Conservation (phyloP, 140 eudicot species). For the Oenanthe javanica region DNA sequence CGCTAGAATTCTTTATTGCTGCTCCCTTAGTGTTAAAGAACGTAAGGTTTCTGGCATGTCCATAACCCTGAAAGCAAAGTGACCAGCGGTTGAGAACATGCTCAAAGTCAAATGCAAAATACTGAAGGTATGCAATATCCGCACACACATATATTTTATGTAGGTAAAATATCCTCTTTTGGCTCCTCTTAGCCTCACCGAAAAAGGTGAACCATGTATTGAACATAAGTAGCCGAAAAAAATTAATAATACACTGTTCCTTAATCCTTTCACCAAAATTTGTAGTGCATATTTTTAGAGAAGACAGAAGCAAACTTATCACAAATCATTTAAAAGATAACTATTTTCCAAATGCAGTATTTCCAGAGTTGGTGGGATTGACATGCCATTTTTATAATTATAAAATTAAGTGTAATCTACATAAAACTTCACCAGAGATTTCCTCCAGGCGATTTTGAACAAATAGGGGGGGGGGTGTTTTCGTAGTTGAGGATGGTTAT, state of each 20-base stretch:
- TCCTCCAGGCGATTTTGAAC: too few relatives aligned
- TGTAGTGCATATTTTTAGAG: not conserved
- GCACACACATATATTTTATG: not conserved
- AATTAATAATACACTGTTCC: not conserved
- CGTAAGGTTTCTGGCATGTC: constrained; percentile 17
- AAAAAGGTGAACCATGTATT: not conserved
- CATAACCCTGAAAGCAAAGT: constrained; percentile 32
- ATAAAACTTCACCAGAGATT: not conserved
- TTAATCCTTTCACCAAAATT: not conserved
- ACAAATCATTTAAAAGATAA: too few relatives aligned
- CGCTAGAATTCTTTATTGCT: constrained; percentile 23
- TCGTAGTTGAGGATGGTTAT: not conserved
- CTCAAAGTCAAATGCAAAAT: not conserved
- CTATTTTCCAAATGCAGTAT: not conserved
- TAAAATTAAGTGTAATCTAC: not conserved
- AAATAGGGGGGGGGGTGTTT: too few relatives aligned
- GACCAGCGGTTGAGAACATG: not conserved
- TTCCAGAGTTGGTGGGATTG: not conserved
- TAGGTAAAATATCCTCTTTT: not conserved
- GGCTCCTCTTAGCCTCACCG: not conserved
- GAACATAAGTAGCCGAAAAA: not conserved
- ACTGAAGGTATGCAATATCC: not conserved
- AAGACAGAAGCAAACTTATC: not conserved
- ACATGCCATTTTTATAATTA: not conserved
- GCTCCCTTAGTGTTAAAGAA: constrained; percentile 24